These are phyloP conservation scores for Leccinum insigne DNA, from an alignment of 1,284 basidiomycete species.

Conservation along the genomic window DNA sequence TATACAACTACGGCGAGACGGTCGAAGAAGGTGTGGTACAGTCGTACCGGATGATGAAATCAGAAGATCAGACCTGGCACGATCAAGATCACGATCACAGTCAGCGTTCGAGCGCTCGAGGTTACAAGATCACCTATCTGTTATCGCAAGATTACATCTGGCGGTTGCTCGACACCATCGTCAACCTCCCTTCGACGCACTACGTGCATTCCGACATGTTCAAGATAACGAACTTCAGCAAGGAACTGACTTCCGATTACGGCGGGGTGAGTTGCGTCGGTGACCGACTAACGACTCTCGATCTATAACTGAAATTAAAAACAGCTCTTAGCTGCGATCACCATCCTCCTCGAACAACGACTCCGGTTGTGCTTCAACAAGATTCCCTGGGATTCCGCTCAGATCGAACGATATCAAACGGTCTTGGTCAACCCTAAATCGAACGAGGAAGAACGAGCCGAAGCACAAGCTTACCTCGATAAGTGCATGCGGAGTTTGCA, in stretches of 20 bases:
- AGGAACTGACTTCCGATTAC: background rate
- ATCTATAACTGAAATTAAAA: too few relatives aligned
- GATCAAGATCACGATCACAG: background rate
- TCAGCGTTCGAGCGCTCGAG: background rate
- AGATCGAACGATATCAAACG: background rate
- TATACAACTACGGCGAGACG: background rate
- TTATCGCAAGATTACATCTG: background rate
- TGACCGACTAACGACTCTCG: too few relatives aligned
- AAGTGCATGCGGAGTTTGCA: background rate
- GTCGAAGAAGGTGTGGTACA: background rate
- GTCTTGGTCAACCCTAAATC: background rate
- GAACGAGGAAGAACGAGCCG: background rate
- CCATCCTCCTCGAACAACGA: background rate
- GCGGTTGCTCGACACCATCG: background rate
- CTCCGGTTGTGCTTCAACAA: background rate
- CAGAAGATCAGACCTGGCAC: background rate
- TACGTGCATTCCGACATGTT: background rate
- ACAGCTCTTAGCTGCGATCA: too few relatives aligned
- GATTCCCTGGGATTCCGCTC: background rate
- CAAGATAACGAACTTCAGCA: background rate
- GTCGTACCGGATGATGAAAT: background rate
- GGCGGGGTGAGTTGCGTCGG: background rate
- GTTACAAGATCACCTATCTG: background rate
- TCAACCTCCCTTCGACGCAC: background rate
- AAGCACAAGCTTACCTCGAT: background rate